Evolutionary conservation across 768 basidiomycete genomes (phyloP), one percentile per base, ranked within the genome.

Genomic region (Termitomyces sp.): DNA sequence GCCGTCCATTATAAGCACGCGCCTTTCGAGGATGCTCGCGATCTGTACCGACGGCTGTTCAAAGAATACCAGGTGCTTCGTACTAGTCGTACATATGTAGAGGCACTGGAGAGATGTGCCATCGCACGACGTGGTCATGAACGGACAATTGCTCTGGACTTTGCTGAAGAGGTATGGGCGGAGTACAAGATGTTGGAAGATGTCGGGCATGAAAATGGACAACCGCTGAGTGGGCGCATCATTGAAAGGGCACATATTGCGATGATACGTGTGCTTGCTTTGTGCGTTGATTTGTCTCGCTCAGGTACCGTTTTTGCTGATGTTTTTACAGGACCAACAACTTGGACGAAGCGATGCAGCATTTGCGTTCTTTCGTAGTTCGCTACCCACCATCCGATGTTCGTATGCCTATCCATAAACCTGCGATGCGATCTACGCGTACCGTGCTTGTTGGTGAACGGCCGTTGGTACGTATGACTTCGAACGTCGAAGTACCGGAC

Each of bases 391-490:
- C 92, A 0, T 67, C 70, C 4, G 67, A 70, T 5, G 69, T 91
- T 9, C 71, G 77, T 40, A 61, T 65, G 24, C 75, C 77, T 10
- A 46, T 72, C 1, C 68, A 72, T 10, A 85, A 79, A 63, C 79
- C 74, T 2, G 67, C 70, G 8, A 70, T 85, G 52, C 82, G 83
- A 28, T 84, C 85, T 6, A 85, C 83, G 3, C 82, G 83, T 28
- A 86, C 82, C 0, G 63, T 74, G 2, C 81, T 92, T 26, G 65
- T 69, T 16, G 84, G 76, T 0, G 65, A 74, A 1, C 79, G 84
- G 14, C 90, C 91, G 4, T 70, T 94, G 32, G 87, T 96, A 22
- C 85, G 90, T 22, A 75, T 92, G 62, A 83, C 81, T 2, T 79
- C 85, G 6, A 69, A 72, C 0, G 70, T 76, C 2, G 82, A 84